These are phyloP conservation scores for Testicularia cyperi DNA, from an alignment of 1,284 basidiomycete genomes.

Conservation along the genomic window DNA sequence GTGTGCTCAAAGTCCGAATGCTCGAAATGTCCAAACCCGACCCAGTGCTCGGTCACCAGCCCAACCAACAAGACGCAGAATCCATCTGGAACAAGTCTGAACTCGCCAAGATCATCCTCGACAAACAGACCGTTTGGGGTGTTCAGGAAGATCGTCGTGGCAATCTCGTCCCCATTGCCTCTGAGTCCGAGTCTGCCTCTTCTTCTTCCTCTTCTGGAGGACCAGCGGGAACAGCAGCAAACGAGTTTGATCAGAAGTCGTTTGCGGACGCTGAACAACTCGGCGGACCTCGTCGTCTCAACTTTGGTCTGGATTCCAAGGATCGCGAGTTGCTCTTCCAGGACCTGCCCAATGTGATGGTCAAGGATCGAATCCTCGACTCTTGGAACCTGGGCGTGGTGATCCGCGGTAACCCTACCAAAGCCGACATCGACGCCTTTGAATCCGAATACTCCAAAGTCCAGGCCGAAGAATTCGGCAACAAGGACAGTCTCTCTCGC, in stretches of 20 bases:
- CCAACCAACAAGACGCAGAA: conserved; percentile 62
- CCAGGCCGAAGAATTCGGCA: conserved; percentile 64
- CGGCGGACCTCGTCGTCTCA: conserved; percentile 50
- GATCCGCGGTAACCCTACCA: conserved; percentile 25
- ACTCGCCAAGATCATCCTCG: conserved; percentile 45
- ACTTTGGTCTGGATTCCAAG: conserved; percentile 46
- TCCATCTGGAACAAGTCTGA: conserved; percentile 46
- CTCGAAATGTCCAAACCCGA: conserved; percentile 65
- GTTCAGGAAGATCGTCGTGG: conserved; percentile 53
- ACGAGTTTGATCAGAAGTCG: conserved; percentile 3
- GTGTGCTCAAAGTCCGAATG: conserved; percentile 52
- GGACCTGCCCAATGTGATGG: conserved; percentile 51
- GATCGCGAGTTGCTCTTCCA: conserved; percentile 53
- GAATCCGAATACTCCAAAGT: conserved; percentile 36
- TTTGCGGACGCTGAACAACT: conserved; percentile 4
- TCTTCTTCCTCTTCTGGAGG: neutral
- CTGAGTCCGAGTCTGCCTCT: neutral
- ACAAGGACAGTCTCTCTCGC: conserved; percentile 70
- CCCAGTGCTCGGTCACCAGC: conserved; percentile 70
- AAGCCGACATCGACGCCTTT: conserved; percentile 38
- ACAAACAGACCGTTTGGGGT: conserved; percentile 55
- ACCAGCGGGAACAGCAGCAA: neutral
- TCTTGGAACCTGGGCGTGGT: conserved; percentile 32
- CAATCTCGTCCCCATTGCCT: conserved; percentile 35
- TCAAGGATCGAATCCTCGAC: conserved; percentile 53